A percentile compares a stretch with the other conserved stretches of the same genome.
These are phyloP conservation scores for Acacia crassicarpa DNA, from an alignment of 306 rosid genomes.

Conservation along the genomic window DNA sequence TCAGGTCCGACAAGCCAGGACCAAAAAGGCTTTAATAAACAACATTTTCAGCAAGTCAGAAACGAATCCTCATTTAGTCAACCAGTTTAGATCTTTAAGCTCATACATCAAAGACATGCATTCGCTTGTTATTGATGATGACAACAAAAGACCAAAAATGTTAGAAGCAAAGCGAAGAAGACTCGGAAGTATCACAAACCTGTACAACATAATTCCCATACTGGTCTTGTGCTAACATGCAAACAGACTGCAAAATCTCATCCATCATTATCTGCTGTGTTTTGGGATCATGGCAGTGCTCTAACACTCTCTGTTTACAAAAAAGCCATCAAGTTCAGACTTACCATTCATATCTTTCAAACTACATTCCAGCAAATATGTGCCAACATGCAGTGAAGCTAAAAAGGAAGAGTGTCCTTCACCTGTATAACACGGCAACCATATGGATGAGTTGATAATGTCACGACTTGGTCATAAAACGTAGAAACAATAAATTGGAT, in stretches of 20 bases:
- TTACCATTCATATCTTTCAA: constrained; percentile 1
- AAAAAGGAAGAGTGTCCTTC: not conserved
- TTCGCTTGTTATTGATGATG: not conserved
- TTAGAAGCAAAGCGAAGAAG: not conserved
- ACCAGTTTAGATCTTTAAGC: not conserved
- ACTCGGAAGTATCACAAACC: constrained; percentile 51
- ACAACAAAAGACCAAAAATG: not conserved
- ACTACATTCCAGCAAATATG: constrained; percentile 10
- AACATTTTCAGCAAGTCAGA: not conserved
- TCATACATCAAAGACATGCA: not conserved
- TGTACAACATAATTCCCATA: constrained; percentile 97
- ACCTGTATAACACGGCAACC: constrained; percentile 99
- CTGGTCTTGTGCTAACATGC: constrained; percentile 96
- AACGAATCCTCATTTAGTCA: not conserved
- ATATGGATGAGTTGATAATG: constrained; percentile 91
- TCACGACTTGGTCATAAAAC: constrained; percentile 85
- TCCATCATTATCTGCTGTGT: constrained; percentile 93
- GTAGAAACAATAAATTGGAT: constrained; percentile 80
- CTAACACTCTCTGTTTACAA: constrained; percentile 82
- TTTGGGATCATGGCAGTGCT: constrained; percentile 76
- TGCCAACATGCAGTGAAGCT: constrained; percentile 8
- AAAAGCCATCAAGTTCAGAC: constrained; percentile 27
- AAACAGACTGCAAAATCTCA: constrained; percentile 90
- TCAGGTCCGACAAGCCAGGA: not conserved
- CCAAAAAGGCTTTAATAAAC: not conserved